A percentile compares a stretch with the other conserved stretches of the same genome.
phyloP scores from a whole-genome alignment of 2,329 filamentous ascomycete species.

The Pseudocercospora pini-densiflorae region DNA sequence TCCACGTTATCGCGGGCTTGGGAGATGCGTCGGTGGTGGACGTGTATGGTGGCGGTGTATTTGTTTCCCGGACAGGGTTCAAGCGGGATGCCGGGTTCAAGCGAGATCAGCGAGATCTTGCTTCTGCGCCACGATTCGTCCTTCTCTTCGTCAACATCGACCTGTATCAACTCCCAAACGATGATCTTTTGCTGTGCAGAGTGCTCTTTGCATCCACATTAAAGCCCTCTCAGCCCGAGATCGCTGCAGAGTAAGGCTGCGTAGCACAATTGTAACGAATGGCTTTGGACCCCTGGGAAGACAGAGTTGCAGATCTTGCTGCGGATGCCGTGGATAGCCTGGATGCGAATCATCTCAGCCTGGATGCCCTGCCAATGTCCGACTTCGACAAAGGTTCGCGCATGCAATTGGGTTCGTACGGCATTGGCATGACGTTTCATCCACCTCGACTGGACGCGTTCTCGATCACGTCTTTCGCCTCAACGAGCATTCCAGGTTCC shows the following conservation, averaged over 20 bases:
- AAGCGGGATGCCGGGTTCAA: background rate
- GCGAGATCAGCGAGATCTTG: background rate
- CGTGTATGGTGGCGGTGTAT: background rate
- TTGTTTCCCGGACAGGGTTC: background rate
- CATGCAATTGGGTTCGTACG: background rate
- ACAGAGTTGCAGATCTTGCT: background rate
- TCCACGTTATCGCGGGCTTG: background rate
- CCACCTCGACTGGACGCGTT: background rate
- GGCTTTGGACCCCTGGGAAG: background rate
- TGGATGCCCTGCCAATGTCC: background rate
- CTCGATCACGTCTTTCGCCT: background rate
- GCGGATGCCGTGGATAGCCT: slow-evolving; percentile 3
- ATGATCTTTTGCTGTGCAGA: background rate
- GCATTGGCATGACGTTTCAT: background rate
- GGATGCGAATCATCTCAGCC: background rate
- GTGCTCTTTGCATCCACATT: background rate
- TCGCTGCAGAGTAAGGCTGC: background rate
- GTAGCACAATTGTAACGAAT: background rate
- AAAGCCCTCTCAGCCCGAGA: background rate
- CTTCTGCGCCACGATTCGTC: background rate
- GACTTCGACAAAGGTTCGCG: background rate
- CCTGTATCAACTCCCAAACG: background rate
- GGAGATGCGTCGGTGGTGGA: background rate
- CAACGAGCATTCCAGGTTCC: background rate
- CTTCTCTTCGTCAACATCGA: background rate